phyloP scores from a whole-genome alignment of 345 rosid species.

The Citrus cavaleriei region DNA sequence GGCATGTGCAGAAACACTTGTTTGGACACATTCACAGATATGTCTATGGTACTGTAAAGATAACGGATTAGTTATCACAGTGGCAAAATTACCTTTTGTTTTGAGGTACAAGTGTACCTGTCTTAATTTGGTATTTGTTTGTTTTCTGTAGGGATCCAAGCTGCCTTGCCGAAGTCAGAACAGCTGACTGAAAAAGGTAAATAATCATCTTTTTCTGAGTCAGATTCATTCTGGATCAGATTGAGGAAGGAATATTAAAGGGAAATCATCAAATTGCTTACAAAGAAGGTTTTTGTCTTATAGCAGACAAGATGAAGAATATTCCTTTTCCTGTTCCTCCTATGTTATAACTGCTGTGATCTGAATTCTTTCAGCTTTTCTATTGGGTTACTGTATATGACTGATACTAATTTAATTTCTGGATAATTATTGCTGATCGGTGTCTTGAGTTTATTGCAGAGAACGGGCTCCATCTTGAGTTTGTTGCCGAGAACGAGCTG shows the following conservation, averaged over 20 bases:
- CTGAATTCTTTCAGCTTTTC: neutral
- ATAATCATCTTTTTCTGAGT: neutral
- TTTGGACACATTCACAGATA: neutral
- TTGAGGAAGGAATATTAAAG: neutral
- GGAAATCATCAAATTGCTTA: neutral
- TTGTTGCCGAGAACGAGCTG: conserved; percentile 17
- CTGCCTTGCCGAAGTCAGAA: conserved; percentile 1
- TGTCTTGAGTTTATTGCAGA: conserved; percentile 24
- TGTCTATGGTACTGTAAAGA: neutral
- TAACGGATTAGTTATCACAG: neutral
- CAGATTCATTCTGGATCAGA: neutral
- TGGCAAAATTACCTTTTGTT: neutral
- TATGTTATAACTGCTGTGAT: neutral
- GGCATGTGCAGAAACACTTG: neutral
- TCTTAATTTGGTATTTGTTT: neutral
- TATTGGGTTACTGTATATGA: neutral
- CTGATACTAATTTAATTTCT: neutral
- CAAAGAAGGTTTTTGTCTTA: neutral
- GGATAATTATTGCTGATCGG: neutral
- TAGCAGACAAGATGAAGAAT: neutral
- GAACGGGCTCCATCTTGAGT: neutral
- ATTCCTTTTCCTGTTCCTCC: neutral
- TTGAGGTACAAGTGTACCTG: neutral
- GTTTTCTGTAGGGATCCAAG: conserved; percentile 10
- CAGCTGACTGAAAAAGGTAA: conserved; percentile 11